A percentile compares a stretch with the other conserved stretches of the same genome.
phyloP scores from a whole-genome alignment of 2,329 filamentous ascomycete genomes.

The Hymenoscyphus linearis region DNA sequence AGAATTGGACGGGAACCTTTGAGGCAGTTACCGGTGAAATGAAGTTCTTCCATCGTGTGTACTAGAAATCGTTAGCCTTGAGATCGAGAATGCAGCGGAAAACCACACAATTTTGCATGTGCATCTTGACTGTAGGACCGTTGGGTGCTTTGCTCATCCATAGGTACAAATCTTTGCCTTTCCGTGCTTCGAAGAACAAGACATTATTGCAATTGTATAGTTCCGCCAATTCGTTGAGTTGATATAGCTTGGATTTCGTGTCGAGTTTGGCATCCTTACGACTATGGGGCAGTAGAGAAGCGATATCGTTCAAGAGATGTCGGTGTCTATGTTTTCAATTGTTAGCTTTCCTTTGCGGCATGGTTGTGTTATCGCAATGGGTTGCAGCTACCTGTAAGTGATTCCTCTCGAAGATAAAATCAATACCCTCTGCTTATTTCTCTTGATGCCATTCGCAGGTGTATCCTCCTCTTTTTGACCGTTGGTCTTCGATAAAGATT shows the following conservation, averaged over 20 bases:
- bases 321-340: conserved; percentile 60
- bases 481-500: conserved; percentile 60
- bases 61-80: conserved; percentile 45
- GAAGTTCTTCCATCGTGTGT: conserved; percentile 94
- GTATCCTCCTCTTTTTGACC: conserved; percentile 44
- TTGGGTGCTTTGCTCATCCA: conserved; percentile 86
- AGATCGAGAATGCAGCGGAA: background rate
- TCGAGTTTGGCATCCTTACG: conserved; percentile 96
- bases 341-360: conserved; percentile 2
- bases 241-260: conserved; percentile 81
- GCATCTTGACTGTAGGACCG: conserved; percentile 57
- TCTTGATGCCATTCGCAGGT: conserved; percentile 46
- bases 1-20: conserved; percentile 89
- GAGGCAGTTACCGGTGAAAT: conserved; percentile 94
- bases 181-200: conserved; percentile 91
- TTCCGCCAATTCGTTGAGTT: conserved; percentile 67
- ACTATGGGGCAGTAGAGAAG: conserved; percentile 82
- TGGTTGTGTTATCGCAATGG: conserved; percentile 10
- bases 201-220: conserved; percentile 94
- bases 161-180: conserved; percentile 89
- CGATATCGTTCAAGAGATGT: conserved; percentile 85
- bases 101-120: conserved; percentile 64
- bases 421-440: conserved; percentile 72
- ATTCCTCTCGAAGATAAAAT: conserved; percentile 91
- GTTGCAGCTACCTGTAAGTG: conserved; percentile 61